Evolutionary conservation across 2,329 filamentous ascomycete genomes (phyloP).

Genomic region (Metarhizium anisopliae): DNA sequence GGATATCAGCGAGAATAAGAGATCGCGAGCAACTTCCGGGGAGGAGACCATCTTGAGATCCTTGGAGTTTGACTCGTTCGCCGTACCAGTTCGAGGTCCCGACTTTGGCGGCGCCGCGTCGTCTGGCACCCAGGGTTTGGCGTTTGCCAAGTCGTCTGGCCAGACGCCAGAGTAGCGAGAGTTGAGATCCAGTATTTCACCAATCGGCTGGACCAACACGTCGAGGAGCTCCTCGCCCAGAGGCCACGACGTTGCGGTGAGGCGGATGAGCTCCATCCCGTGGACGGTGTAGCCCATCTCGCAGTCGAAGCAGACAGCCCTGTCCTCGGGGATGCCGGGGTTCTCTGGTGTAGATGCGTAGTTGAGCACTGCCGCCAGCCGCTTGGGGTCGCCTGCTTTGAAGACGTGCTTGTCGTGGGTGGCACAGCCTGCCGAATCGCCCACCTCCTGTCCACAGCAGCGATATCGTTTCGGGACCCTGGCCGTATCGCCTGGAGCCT

Average conservation of each 20-base stretch:
- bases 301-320: constrained; percentile 82
- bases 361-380: constrained; percentile 69
- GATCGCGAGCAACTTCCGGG: constrained; percentile 61
- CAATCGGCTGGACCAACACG: constrained; percentile 73
- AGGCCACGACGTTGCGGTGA: constrained; percentile 87
- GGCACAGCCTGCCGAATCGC: constrained; percentile 67
- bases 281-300: constrained; percentile 94
- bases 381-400: constrained; percentile 67
- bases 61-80: constrained; percentile 14
- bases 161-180: constrained; percentile 85
- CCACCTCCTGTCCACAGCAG: constrained; percentile 71
- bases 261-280: constrained; percentile 79
- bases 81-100: constrained; percentile 13
- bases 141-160: constrained; percentile 64
- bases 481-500: constrained; percentile 46
- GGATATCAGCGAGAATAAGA: constrained; percentile 68
- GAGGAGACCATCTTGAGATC: constrained; percentile 66
- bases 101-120: constrained; percentile 16
- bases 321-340: constrained; percentile 34
- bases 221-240: constrained; percentile 67
- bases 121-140: constrained; percentile 42
- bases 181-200: constrained; percentile 83
- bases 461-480: constrained; percentile 55
- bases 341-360: constrained; percentile 73
- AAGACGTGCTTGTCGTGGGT: constrained; percentile 71